Evolutionary conservation across 78 protist genomes (phyloP), one percentile per base, ranked within the genome.

Genomic region (Dictyostelium intermedium): DNA sequence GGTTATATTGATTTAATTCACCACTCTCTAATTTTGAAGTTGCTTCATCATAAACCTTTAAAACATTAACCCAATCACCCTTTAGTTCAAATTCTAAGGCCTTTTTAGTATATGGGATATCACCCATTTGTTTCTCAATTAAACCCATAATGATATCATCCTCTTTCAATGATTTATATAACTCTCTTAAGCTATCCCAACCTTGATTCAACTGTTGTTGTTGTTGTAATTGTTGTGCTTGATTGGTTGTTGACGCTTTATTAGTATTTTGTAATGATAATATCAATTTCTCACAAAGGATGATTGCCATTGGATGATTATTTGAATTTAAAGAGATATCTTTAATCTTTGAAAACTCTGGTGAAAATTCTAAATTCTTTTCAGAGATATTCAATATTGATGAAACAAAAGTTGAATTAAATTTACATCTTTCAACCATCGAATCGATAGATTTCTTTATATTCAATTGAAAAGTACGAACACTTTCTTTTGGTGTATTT

Each of bases 131-230:
- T 45, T 47, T 61, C 13, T 93, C 95, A 9, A 79, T 47, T 20
- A 95, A 30, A 47, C 95, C 97, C 37, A 66, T 25, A 30, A 91
- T 83, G 5, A 95, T 80, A 83, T 95, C 97, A 11, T 76, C 92
- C 45, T 95, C 95, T 27, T 83, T 93, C 23, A 95, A 82, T 34
- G 81, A 56, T 27, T 53, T 72, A 69, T 95, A 91, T 9, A 91
- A 63, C 23, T 79, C 92, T 69, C 96, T 82, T 53, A 95, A 91
- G 83, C 35, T 30, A 23, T 70, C 85, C 97, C 97, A 95, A 35
- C 74, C 43, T n/a, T 86, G 77, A 61, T 50, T 63, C 7, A n/a
- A 27, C 5, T 27, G 27, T 14, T 23, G 61, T 72, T 30, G 25
- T 14, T 72, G 39, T 72, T 72, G 79, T 14, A 30, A 13, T 25